A percentile compares a stretch with the other conserved stretches of the same genome.
These are phyloP conservation scores for Diaporthe sp. DNA, from an alignment of 2,329 filamentous ascomycete species.

Conservation along the genomic window DNA sequence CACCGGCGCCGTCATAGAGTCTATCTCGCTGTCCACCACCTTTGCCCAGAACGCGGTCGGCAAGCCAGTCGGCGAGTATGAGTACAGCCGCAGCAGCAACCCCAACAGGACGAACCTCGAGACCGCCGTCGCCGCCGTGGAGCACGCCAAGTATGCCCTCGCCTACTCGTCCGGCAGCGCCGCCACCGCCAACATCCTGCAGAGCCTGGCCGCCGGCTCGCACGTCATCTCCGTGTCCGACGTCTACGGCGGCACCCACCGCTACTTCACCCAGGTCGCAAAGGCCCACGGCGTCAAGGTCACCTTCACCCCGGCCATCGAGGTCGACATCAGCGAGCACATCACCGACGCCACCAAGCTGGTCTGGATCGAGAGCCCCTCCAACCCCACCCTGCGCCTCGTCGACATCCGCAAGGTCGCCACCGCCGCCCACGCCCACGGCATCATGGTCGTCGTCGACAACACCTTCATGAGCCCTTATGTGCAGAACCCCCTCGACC, in stretches of 20 bases:
- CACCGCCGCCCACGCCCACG: conserved; percentile 85
- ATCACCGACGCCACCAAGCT: conserved; percentile 92
- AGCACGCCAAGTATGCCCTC: conserved; percentile 92
- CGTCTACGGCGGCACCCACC: conserved; percentile 97
- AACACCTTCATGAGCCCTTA: conserved; percentile 99
- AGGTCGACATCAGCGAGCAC: conserved; percentile 86
- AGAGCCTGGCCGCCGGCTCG: conserved; percentile 89
- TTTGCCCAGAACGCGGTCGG: conserved; percentile 94
- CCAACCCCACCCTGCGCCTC: conserved; percentile 92
- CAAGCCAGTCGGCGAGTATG: conserved; percentile 87
- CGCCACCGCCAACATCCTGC: conserved; percentile 92
- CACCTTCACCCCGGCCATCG: conserved; percentile 93
- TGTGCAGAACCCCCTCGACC: conserved; percentile 94
- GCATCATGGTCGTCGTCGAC: conserved; percentile 97
- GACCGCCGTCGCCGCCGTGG: conserved; percentile 88
- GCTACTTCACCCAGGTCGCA: conserved; percentile 99
- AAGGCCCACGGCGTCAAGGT: conserved; percentile 94
- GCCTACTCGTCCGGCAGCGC: conserved; percentile 96
- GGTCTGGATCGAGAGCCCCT: conserved; percentile 97
- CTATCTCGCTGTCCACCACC: conserved; percentile 96
- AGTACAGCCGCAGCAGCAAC: conserved; percentile 95
- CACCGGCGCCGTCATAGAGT: conserved; percentile 95
- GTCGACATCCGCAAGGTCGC: conserved; percentile 94
- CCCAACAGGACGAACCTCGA: conserved; percentile 98
- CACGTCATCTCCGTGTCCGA: conserved; percentile 98